phyloP scores from a whole-genome alignment of 257 asterid species.

The Salvia hispanica region DNA sequence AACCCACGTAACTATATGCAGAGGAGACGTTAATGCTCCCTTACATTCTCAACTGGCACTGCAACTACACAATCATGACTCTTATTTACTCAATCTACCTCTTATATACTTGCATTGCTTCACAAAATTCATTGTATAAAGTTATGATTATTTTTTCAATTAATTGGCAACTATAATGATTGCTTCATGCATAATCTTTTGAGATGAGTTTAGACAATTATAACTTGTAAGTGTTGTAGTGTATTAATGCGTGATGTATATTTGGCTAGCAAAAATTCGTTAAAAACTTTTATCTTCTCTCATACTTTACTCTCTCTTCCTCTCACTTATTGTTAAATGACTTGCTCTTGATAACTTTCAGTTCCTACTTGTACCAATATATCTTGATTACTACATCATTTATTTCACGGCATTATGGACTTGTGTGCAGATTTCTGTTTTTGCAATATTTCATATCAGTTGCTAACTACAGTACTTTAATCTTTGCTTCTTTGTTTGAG shows the following conservation, averaged over 20 bases:
- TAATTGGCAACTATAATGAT: neutral
- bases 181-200: neutral
- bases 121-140: neutral
- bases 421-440: neutral
- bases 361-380: neutral
- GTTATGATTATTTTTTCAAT: no score
- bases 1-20: slow-evolving; percentile 15
- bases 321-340: neutral
- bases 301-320: no score
- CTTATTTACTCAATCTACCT: no score
- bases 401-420: slow-evolving; percentile 5
- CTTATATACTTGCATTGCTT: no score
- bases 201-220: no score
- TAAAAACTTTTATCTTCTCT: no score
- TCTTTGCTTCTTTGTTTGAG: no score
- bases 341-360: neutral
- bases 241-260: no score
- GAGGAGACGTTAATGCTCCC: slow-evolving; percentile 17
- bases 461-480: no score
- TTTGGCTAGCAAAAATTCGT: no score
- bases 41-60: slow-evolving; percentile 23
- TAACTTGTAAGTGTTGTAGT: no score
- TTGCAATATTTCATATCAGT: neutral
- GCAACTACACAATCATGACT: slow-evolving; percentile 22
- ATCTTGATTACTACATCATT: slow-evolving; percentile 1